Percentiles rank a stretch among this genome's conserved stretches.
Evolutionary conservation across 75 land plant species (phyloP).

Genomic region (Gnetum montanum): DNA sequence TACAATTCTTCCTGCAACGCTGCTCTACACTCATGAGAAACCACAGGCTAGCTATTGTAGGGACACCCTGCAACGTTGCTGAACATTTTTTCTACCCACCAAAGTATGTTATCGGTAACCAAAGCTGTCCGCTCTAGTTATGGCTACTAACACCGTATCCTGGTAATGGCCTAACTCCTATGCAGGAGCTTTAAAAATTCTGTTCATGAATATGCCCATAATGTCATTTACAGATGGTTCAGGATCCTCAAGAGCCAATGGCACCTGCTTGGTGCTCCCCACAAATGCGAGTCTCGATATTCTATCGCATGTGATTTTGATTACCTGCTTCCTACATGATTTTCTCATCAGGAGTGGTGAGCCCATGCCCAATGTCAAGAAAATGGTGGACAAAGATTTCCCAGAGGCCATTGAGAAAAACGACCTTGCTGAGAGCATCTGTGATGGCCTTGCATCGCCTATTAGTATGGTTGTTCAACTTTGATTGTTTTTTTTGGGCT

Average conservation of each 20-base stretch:
- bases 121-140: slow-evolving; percentile 42
- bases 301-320: slow-evolving; percentile 36
- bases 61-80: slow-evolving; percentile 22
- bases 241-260: slow-evolving; percentile 32
- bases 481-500: background rate
- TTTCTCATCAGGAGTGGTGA: slow-evolving; percentile 49
- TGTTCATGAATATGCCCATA: slow-evolving; percentile 33
- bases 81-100: slow-evolving; percentile 24
- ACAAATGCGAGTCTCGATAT: slow-evolving; percentile 35
- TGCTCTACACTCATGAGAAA: slow-evolving; percentile 25
- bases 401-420: slow-evolving; percentile 12
- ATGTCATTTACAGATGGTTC: slow-evolving; percentile 26
- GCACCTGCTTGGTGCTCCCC: slow-evolving; percentile 34
- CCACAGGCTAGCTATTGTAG: slow-evolving; percentile 27
- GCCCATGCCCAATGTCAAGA: slow-evolving; percentile 16
- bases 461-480: background rate
- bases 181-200: slow-evolving; percentile 34
- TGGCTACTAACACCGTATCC: slow-evolving; percentile 67
- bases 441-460: slow-evolving; percentile 46
- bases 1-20: slow-evolving; percentile 25
- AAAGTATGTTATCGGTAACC: slow-evolving; percentile 51
- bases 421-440: slow-evolving; percentile 24
- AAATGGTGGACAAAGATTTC: slow-evolving; percentile 14
- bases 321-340: slow-evolving; percentile 64
- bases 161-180: background rate